phyloP scores from a whole-genome alignment of 179 eudicot genomes.

The Sideroxylon spinosum region DNA sequence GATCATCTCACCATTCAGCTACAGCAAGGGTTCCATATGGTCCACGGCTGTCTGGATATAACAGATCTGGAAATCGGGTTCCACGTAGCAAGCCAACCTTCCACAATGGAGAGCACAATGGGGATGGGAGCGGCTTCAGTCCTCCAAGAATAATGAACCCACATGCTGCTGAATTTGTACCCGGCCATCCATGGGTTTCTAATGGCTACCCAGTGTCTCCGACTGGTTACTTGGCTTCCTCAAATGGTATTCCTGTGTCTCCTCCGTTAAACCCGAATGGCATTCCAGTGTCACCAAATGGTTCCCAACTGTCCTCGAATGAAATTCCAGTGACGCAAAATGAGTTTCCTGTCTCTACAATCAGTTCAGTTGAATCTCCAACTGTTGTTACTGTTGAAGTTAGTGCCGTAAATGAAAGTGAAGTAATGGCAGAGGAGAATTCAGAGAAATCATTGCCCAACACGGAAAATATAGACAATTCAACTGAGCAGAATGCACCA shows the following conservation, averaged over 20 bases:
- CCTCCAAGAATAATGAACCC: slow-evolving; percentile 79
- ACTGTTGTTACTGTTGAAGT: slow-evolving; percentile 34
- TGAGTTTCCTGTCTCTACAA: slow-evolving; percentile 32
- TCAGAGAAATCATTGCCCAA: slow-evolving; percentile 14
- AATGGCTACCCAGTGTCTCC: slow-evolving; percentile 64
- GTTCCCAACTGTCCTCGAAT: slow-evolving; percentile 18
- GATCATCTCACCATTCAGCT: slow-evolving; percentile 93
- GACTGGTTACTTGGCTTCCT: slow-evolving; percentile 46
- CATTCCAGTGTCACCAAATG: slow-evolving; percentile 20
- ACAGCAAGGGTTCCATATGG: slow-evolving; percentile 93
- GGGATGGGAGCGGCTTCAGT: slow-evolving; percentile 47
- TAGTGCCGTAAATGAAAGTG: slow-evolving; percentile 23
- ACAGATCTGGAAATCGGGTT: slow-evolving; percentile 58
- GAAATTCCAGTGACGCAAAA: slow-evolving; percentile 26
- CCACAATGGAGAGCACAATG: slow-evolving; percentile 54
- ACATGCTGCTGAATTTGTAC: slow-evolving; percentile 86
- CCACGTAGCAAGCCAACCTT: slow-evolving; percentile 54
- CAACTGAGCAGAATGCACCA: slow-evolving; percentile 16
- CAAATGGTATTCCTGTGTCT: slow-evolving; percentile 38
- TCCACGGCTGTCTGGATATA: slow-evolving; percentile 73
- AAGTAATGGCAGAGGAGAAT: slow-evolving; percentile 26
- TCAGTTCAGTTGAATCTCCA: slow-evolving; percentile 34
- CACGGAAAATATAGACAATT: neutral
- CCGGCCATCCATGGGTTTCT: slow-evolving; percentile 70
- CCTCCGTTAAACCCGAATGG: slow-evolving; percentile 36